These are phyloP conservation scores for Collybia nuda DNA, from an alignment of 768 basidiomycete genomes.

Conservation along the genomic window DNA sequence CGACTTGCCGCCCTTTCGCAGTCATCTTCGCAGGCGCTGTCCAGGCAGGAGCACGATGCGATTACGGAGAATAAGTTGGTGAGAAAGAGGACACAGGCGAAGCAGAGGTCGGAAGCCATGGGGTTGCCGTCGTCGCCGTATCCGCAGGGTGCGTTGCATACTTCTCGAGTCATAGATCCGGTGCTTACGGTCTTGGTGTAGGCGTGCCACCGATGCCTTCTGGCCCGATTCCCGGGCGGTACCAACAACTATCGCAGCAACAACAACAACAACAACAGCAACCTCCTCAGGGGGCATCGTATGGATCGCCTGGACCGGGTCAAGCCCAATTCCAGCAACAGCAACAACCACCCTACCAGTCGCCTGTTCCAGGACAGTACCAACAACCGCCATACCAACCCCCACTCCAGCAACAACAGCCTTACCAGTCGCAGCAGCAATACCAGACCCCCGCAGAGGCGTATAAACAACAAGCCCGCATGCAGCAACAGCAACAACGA, in stretches of 20 bases:
- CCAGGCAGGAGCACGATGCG: conserved; percentile 76
- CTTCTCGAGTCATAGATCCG: too few relatives aligned
- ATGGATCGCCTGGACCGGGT: too few relatives aligned
- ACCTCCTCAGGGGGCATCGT: conserved; percentile 7
- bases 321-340: too few relatives aligned
- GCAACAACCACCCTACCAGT: conserved; percentile 5
- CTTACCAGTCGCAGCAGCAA: background rate
- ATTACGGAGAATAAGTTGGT: conserved; percentile 82
- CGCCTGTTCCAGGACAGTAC: background rate
- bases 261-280: conserved; percentile 11
- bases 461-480: too few relatives aligned
- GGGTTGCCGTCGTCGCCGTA: conserved; percentile 17
- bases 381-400: too few relatives aligned
- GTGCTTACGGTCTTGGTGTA: too few relatives aligned
- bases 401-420: conserved; percentile 5
- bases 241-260: conserved; percentile 15
- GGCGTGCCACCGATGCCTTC: too few relatives aligned
- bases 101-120: conserved; percentile 48
- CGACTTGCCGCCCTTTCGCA: conserved; percentile 70
- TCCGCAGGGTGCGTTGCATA: background rate
- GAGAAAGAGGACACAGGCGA: conserved; percentile 74
- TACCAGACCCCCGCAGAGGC: too few relatives aligned
- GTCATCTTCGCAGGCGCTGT: conserved; percentile 62
- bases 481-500: conserved; percentile 9
- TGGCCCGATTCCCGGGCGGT: conserved; percentile 6